A percentile compares a stretch with the other conserved stretches of the same genome.
These are phyloP conservation scores for Petunia secreta DNA, from an alignment of 257 asterid species.

Conservation along the genomic window DNA sequence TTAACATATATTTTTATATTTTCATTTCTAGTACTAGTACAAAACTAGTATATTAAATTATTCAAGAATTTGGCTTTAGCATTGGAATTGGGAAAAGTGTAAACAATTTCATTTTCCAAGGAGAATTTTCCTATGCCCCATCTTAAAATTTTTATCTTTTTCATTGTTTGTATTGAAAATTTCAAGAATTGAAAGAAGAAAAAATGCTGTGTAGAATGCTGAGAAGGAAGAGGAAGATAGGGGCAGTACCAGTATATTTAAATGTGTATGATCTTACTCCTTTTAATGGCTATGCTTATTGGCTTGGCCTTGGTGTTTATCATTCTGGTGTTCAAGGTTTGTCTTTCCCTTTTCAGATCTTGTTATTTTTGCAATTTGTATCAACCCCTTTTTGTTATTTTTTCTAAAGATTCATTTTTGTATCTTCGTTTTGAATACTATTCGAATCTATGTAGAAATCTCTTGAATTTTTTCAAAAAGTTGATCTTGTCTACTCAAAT, in stretches of 20 bases:
- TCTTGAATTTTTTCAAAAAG: not conserved
- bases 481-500: not conserved
- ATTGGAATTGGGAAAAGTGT: not conserved
- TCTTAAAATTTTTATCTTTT: too few species aligned
- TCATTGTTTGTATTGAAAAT: not conserved
- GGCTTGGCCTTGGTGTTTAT: conserved; percentile 75
- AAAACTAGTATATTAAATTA: not conserved
- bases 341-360: not conserved
- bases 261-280: conserved; percentile 75
- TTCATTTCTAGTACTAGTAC: not conserved
- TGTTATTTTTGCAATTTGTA: not conserved
- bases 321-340: conserved; percentile 75
- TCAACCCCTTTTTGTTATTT: not conserved
- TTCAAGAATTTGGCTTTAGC: not conserved
- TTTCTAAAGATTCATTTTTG: not conserved
- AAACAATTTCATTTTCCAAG: not conserved
- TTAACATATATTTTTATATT: too few species aligned
- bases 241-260: conserved; percentile 60
- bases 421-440: not conserved
- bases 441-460: not conserved
- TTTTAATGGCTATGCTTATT: conserved; percentile 69
- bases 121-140: not conserved
- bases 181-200: too few species aligned
- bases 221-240: conserved; percentile 55
- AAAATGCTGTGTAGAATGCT: conserved; percentile 51